A percentile compares a stretch with the other conserved stretches of the same genome.
These are phyloP conservation scores for Plenodomus tracheiphilus DNA, from an alignment of 2,329 filamentous ascomycete species.

Conservation along the genomic window DNA sequence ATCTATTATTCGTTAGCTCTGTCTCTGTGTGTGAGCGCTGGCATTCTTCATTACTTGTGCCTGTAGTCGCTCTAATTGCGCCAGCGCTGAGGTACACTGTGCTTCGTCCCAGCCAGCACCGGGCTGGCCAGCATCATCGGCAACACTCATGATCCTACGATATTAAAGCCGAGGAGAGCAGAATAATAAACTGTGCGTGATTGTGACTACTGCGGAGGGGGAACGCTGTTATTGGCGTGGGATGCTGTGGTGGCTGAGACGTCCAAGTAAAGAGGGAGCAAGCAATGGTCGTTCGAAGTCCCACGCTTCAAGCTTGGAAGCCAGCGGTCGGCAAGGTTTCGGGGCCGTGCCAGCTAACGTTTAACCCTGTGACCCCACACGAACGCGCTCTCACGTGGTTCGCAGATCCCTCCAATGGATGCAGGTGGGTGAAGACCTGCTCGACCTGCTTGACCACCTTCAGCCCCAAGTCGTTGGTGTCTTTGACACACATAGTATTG, in stretches of 20 bases:
- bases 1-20: constrained; percentile 37
- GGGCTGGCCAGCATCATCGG: constrained; percentile 16
- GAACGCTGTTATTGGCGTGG: neutral
- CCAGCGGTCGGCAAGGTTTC: neutral
- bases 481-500: too few relatives aligned
- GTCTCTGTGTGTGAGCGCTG: neutral
- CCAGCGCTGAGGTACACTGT: constrained; percentile 48
- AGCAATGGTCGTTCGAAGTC: neutral
- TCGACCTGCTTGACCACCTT: too few relatives aligned
- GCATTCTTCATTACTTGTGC: constrained; percentile 40
- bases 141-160: constrained; percentile 16
- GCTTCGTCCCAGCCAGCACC: constrained; percentile 44
- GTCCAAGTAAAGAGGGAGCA: constrained; percentile 10
- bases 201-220: neutral
- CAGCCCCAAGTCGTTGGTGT: too few relatives aligned
- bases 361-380: neutral
- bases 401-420: too few relatives aligned
- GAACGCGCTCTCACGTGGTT: neutral
- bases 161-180: constrained; percentile 2
- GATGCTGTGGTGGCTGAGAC: constrained; percentile 7
- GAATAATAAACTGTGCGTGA: neutral
- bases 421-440: too few relatives aligned
- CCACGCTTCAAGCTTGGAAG: neutral
- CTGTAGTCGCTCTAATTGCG: constrained; percentile 50
- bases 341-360: too few relatives aligned